Evolutionary conservation across 805 yeast species (phyloP).

Genomic region (Kuraishia ogatae): DNA sequence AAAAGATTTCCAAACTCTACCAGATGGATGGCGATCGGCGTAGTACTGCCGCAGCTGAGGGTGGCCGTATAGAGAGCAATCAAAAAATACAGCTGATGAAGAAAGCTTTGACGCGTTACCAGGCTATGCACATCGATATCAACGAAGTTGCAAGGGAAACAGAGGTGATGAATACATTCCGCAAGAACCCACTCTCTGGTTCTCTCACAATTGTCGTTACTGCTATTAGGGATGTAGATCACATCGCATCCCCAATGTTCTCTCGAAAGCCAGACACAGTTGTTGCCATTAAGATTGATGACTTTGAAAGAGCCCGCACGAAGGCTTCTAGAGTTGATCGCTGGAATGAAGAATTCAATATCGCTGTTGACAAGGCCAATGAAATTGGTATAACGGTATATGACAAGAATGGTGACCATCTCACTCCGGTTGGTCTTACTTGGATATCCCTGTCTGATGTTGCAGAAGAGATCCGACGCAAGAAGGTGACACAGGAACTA

Average conservation of each 20-base stretch:
- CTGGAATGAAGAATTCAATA: conserved; percentile 76
- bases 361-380: conserved; percentile 83
- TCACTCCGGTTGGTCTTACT: conserved; percentile 82
- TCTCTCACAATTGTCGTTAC: conserved; percentile 62
- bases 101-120: conserved; percentile 78
- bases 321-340: conserved; percentile 67
- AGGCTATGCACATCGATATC: conserved; percentile 73
- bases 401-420: conserved; percentile 61
- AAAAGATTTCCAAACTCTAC: conserved; percentile 78
- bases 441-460: conserved; percentile 90
- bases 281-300: conserved; percentile 79
- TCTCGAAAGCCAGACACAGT: conserved; percentile 73
- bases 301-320: conserved; percentile 72
- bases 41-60: conserved; percentile 80
- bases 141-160: conserved; percentile 61
- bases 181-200: conserved; percentile 82
- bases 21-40: conserved; percentile 87
- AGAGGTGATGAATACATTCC: conserved; percentile 58
- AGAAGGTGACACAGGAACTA: conserved; percentile 67
- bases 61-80: conserved; percentile 75
- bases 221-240: conserved; percentile 85
- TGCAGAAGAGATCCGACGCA: conserved; percentile 90
- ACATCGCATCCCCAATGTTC: conserved; percentile 76
- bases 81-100: conserved; percentile 78
- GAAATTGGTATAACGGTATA: conserved; percentile 85